These are phyloP conservation scores for Mitragyna speciosa DNA, from an alignment of 257 asterid species.

Conservation along the genomic window DNA sequence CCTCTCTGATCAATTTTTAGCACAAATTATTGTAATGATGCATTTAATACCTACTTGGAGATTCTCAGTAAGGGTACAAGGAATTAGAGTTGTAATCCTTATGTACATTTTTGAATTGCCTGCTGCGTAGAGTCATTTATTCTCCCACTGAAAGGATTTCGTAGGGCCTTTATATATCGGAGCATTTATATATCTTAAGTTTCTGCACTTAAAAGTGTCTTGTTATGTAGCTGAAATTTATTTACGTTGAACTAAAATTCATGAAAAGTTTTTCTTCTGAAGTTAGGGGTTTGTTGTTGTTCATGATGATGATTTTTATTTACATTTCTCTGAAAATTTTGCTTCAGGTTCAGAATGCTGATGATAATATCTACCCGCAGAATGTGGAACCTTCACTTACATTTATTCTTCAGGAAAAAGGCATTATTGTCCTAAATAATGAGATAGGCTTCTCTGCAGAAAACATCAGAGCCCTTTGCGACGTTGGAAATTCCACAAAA, in stretches of 20 bases:
- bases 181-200: neutral
- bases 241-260: neutral
- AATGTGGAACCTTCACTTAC: slow-evolving; percentile 80
- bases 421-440: slow-evolving; percentile 74
- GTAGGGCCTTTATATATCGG: neutral
- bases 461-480: slow-evolving; percentile 93
- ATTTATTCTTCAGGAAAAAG: slow-evolving; percentile 80
- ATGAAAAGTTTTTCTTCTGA: neutral
- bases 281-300: neutral
- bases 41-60: neutral
- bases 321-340: slow-evolving; percentile 8
- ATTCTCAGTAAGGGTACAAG: neutral
- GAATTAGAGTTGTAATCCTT: neutral
- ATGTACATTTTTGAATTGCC: neutral
- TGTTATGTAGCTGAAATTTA: neutral
- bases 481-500: slow-evolving; percentile 94
- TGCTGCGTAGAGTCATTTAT: neutral
- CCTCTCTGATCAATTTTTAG: neutral
- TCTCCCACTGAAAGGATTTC: neutral
- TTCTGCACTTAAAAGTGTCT: neutral
- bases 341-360: slow-evolving; percentile 93
- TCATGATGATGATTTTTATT: neutral
- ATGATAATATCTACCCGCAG: slow-evolving; percentile 74
- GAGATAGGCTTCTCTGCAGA: slow-evolving; percentile 80
- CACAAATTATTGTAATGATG: neutral